Evolutionary conservation across 2,329 filamentous ascomycete species (phyloP).

Genomic region (Fusarium subglutinans): DNA sequence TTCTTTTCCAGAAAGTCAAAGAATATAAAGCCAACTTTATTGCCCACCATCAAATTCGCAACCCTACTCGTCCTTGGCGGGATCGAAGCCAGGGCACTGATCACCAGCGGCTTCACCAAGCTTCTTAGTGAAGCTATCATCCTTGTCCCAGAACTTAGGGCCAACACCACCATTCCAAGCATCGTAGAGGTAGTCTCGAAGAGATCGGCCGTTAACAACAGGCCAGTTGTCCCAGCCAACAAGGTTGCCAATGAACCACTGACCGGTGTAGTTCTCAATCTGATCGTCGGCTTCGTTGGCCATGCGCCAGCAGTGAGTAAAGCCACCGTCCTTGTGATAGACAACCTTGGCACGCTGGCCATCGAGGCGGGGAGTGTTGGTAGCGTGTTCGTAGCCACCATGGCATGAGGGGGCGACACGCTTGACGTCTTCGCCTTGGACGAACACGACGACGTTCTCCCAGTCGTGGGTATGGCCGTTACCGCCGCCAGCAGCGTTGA

Average conservation of each 20-base stretch:
- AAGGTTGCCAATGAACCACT: constrained; percentile 47
- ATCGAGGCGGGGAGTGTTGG: constrained; percentile 9
- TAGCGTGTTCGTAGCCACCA: constrained; percentile 6
- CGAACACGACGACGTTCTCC: constrained; percentile 26
- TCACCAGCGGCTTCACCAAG: constrained; percentile 17
- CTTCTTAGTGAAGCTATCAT: constrained; percentile 5
- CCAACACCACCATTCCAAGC: constrained; percentile 15
- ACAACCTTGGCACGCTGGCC: constrained; percentile 48
- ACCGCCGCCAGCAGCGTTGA: neutral
- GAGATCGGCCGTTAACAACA: constrained; percentile 31
- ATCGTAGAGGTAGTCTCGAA: constrained; percentile 11
- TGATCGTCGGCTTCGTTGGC: constrained; percentile 34
- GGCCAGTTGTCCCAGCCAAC: constrained; percentile 30
- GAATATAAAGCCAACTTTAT: rapidly evolving
- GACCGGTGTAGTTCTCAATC: constrained; percentile 47
- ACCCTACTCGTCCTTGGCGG: neutral
- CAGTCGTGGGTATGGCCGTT: constrained; percentile 27
- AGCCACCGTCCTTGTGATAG: constrained; percentile 50
- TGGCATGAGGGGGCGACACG: constrained; percentile 21
- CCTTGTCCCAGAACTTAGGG: constrained; percentile 19
- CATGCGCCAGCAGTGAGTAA: constrained; percentile 51
- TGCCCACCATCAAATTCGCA: neutral
- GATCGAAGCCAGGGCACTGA: constrained; percentile 17
- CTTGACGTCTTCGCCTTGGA: constrained; percentile 22
- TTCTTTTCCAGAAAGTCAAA: neutral